A percentile compares a stretch with the other conserved stretches of the same genome.
Evolutionary conservation across 441 rosid genomes (phyloP).

Genomic region (Mallotus repandus): DNA sequence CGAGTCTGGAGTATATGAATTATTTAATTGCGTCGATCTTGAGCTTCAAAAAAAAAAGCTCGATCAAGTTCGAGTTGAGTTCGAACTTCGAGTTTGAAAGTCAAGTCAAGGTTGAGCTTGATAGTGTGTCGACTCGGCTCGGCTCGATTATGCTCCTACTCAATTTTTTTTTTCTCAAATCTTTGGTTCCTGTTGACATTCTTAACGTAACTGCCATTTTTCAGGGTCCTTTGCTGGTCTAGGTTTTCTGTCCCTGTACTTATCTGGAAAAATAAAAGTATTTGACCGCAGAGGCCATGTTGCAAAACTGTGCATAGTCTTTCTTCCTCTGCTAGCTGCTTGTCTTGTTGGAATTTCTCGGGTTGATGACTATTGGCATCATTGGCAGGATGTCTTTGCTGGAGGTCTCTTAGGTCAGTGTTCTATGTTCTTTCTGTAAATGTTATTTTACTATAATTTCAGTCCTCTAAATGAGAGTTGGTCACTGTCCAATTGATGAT

Average conservation of each 20-base stretch:
- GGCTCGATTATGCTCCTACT: too few relatives aligned
- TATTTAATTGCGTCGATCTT: too few relatives aligned
- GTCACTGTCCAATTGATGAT: background rate
- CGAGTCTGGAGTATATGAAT: too few relatives aligned
- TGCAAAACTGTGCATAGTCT: slow-evolving; percentile 71
- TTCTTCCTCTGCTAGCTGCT: slow-evolving; percentile 70
- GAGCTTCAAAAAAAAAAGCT: too few relatives aligned
- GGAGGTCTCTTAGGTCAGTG: slow-evolving; percentile 78
- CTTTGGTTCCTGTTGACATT: background rate
- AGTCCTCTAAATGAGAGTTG: background rate
- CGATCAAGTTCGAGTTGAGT: too few relatives aligned
- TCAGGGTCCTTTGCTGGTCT: slow-evolving; percentile 88
- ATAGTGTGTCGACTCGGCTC: too few relatives aligned
- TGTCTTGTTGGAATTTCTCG: slow-evolving; percentile 81
- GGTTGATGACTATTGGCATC: slow-evolving; percentile 98
- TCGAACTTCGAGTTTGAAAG: too few relatives aligned
- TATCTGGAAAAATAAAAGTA: slow-evolving; percentile 72
- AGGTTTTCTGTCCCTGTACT: slow-evolving; percentile 70
- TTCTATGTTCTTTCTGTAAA: background rate
- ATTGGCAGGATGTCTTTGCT: slow-evolving; percentile 94
- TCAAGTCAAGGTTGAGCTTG: too few relatives aligned
- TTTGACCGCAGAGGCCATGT: slow-evolving; percentile 83
- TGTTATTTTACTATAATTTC: background rate
- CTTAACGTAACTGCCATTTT: slow-evolving; percentile 6
- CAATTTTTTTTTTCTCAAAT: background rate